These are phyloP conservation scores for Pseudogymnoascus sp. DNA, from an alignment of 2,329 filamentous ascomycete species.

Conservation along the genomic window DNA sequence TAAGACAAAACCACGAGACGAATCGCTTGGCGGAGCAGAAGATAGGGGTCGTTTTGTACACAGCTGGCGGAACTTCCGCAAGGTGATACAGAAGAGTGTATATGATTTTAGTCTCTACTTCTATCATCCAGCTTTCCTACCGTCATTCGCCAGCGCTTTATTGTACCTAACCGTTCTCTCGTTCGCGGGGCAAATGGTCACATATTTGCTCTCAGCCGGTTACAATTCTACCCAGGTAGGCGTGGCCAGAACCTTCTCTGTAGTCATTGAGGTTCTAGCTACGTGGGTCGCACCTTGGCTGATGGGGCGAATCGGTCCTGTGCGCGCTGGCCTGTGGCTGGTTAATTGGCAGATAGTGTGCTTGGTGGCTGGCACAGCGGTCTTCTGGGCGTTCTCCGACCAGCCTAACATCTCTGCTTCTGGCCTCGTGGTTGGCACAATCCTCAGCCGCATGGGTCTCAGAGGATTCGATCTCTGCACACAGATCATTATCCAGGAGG, in stretches of 20 bases:
- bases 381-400: constrained; percentile 30
- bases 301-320: constrained; percentile 44
- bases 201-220: constrained; percentile 48
- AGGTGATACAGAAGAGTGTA: not conserved
- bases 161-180: constrained; percentile 54
- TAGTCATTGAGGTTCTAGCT: constrained; percentile 48
- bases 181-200: constrained; percentile 55
- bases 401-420: constrained; percentile 33
- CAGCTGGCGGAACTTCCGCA: not conserved
- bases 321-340: constrained; percentile 64
- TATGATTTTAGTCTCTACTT: constrained; percentile 33
- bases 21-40: not conserved
- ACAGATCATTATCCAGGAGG: constrained; percentile 54
- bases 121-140: constrained; percentile 46
- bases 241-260: constrained; percentile 42
- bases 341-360: constrained; percentile 57
- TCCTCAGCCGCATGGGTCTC: constrained; percentile 50
- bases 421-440: constrained; percentile 41
- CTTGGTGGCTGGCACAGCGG: constrained; percentile 36
- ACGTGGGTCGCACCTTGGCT: constrained; percentile 51
- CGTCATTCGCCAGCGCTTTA: constrained; percentile 50
- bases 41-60: not conserved
- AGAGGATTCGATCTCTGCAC: constrained; percentile 54
- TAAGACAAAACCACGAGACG: not conserved
- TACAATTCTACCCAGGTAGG: constrained; percentile 45